phyloP scores from a whole-genome alignment of 73 alveolate genomes.

The Paraurostyla sp. region DNA sequence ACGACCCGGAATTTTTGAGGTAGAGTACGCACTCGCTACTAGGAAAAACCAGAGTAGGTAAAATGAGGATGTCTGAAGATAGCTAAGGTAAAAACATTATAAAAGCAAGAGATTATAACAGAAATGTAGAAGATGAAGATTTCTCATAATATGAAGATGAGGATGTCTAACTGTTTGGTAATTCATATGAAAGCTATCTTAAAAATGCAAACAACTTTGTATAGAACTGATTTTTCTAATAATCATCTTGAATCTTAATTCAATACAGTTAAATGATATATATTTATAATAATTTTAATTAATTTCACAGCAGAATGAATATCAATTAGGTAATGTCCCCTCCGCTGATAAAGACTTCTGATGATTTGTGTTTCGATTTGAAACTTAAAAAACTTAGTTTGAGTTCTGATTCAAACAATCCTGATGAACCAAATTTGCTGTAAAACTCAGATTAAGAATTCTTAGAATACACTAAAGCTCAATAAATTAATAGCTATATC shows the following conservation, averaged over 20 bases:
- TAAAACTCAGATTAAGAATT: no score
- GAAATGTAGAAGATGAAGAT: not conserved
- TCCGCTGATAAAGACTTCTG: no score
- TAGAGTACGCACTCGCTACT: conserved; percentile 32
- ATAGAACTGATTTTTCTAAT: not conserved
- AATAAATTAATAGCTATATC: no score
- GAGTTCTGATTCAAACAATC: no score
- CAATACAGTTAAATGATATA: not conserved
- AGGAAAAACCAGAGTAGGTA: not conserved
- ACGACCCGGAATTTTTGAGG: conserved; percentile 26
- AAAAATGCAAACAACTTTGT: conserved; percentile 43
- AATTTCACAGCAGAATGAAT: no score
- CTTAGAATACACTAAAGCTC: no score
- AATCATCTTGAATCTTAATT: not conserved
- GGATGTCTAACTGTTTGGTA: not conserved
- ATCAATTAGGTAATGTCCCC: no score
- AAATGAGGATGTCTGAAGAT: no score
- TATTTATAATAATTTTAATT: not conserved
- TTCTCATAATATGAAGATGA: not conserved
- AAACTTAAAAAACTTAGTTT: no score
- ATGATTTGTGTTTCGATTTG: no score
- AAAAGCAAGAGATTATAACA: not conserved
- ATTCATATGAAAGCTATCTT: conserved; percentile 26
- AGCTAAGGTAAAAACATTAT: not conserved
- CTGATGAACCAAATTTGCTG: no score